Evolutionary conservation across 331 rosid genomes (phyloP), one percentile per base, ranked within the genome.

Genomic region (Quercus tomentella): DNA sequence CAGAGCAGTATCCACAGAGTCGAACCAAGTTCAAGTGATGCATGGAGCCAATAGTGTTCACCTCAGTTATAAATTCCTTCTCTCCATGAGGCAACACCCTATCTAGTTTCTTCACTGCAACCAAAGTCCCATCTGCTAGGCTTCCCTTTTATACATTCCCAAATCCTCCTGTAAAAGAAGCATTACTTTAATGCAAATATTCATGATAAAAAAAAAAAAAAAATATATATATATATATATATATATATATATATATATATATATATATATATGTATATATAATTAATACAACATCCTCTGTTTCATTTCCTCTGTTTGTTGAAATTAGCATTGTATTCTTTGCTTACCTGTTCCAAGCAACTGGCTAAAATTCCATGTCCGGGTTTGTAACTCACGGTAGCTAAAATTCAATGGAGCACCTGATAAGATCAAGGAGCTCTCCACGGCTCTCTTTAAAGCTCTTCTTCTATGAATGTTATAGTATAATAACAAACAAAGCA

Each of bases 21-120:
- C 91, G 94, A 88, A 94, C 98, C 86, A 94, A 89, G 88, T 92
- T 91, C 98, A 94, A 87, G 82, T 94, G 98, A 81, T 94, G 98
- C 98, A 94, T 94, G 37, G 97, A 92, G 77, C 98, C 95, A 81
- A 94, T 92, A 17, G 97, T 94, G 89, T 89, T 94, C 76, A 94
- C 98, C 88, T 94, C 98, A 41, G 97, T 88, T 72, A 91, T 89
- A 28, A 94, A 94, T 81, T 94, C 98, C 81, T 89, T 94, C 84
- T 94, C 97, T 56, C 97, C 98, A 84, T 94, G 98, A 16, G 98
- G 97, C 75, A 92, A 89, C 77, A 92, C 93, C 82, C 84, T 94
- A 15, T 94, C 97, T 52, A 94, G 95, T 86, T 92, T 94, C 88
- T 94, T 94, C 16, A 94, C 97, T 11, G 98, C 98, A 18, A 94